Evolutionary conservation across 1,284 basidiomycete species (phyloP).

Genomic region (Puccinia horiana): DNA sequence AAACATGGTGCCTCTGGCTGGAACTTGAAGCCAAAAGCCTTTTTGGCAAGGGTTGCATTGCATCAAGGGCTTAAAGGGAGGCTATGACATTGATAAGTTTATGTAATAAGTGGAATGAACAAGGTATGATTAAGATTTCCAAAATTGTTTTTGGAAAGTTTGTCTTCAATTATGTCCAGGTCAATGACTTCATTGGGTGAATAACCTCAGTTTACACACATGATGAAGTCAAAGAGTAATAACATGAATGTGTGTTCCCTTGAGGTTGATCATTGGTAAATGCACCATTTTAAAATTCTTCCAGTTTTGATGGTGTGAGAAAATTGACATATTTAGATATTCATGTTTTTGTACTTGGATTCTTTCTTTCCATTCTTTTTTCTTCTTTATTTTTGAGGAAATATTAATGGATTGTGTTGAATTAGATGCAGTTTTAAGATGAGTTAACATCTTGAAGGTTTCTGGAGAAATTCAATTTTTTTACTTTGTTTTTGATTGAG

Average conservation of each 20-base stretch:
- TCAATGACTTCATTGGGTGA: too few relatives aligned
- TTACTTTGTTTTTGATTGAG: constrained; percentile 25
- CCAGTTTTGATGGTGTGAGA: not conserved
- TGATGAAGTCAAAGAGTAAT: constrained; percentile 2
- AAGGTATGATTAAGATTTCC: too few relatives aligned
- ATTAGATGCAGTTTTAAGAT: constrained; percentile 19
- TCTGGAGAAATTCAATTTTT: constrained; percentile 12
- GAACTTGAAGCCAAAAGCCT: too few relatives aligned
- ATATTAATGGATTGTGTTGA: not conserved
- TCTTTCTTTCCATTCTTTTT: not conserved
- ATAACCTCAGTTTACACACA: constrained; percentile 18
- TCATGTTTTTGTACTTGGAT: constrained; percentile 19
- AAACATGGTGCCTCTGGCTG: too few relatives aligned
- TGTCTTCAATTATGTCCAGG: too few relatives aligned
- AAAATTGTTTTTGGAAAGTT: too few relatives aligned
- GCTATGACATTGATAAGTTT: too few relatives aligned
- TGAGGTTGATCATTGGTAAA: not conserved
- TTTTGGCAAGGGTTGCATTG: too few relatives aligned
- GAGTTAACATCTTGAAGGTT: constrained; percentile 7
- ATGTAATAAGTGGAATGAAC: too few relatives aligned
- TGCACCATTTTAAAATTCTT: constrained; percentile 17
- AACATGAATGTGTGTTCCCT: constrained; percentile 14
- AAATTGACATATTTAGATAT: not conserved
- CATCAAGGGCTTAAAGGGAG: too few relatives aligned
- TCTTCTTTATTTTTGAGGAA: not conserved